Conservation (phyloP, 2,329 filamentous ascomycete species). For the Apiospora phragmitis region DNA sequence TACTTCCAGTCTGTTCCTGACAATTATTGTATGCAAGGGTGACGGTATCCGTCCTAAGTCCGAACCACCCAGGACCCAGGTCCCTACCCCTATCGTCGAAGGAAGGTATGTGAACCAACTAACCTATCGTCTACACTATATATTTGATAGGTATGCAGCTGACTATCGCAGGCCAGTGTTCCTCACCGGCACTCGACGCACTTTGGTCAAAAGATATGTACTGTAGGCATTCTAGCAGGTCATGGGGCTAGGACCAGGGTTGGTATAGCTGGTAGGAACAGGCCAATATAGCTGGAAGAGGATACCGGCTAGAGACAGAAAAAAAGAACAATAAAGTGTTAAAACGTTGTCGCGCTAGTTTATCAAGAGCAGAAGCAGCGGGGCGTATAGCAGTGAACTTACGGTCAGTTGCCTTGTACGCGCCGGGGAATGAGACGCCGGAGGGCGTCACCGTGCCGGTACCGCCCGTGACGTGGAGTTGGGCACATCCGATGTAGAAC, state of each 20-base stretch:
- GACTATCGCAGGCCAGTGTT: background rate
- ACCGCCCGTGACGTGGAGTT: conserved; percentile 34
- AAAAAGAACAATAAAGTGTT: background rate
- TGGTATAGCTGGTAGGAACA: conserved; percentile 27
- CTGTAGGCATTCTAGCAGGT: background rate
- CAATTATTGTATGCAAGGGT: background rate
- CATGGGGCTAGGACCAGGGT: conserved; percentile 20
- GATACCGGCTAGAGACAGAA: conserved; percentile 19
- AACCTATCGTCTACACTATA: background rate
- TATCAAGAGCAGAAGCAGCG: background rate
- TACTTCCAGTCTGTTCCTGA: background rate
- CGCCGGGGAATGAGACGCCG: conserved; percentile 33
- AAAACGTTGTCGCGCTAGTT: background rate
- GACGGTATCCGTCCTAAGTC: background rate
- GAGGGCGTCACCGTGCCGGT: conserved; percentile 31
- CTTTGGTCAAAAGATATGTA: background rate
- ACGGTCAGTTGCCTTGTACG: conserved; percentile 33
- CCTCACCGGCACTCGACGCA: background rate
- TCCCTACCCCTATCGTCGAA: background rate
- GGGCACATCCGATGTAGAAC: conserved; percentile 28
- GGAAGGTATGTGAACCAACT: too few relatives aligned
- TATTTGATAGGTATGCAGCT: background rate
- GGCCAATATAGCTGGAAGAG: conserved; percentile 34
- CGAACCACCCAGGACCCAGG: background rate
- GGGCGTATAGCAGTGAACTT: background rate